Evolutionary conservation across 495 filamentous ascomycete species (phyloP).

Genomic region (Penicillium cataractarum): DNA sequence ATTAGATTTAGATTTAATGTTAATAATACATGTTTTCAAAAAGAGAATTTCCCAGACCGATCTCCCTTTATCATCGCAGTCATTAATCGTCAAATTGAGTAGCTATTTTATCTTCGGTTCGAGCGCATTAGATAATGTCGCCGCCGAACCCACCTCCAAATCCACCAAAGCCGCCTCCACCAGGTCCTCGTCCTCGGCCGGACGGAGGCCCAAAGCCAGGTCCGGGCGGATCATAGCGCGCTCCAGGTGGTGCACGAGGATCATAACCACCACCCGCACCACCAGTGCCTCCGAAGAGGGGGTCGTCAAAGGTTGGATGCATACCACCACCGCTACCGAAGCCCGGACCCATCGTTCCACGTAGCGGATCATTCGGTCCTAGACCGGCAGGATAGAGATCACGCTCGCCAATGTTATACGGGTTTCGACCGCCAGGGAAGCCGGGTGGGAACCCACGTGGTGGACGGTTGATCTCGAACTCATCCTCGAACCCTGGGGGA

Average conservation of each 20-base stretch:
- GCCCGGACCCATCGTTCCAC: conserved; percentile 62
- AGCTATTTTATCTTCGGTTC: not conserved
- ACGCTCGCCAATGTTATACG: conserved; percentile 72
- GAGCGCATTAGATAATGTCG: conserved; percentile 63
- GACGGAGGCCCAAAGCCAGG: conserved; percentile 60
- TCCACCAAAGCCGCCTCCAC: conserved; percentile 51
- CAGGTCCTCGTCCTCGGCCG: conserved; percentile 42
- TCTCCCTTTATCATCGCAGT: not conserved
- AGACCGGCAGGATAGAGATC: conserved; percentile 89
- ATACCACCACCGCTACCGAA: conserved; percentile 71
- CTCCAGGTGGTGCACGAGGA: conserved; percentile 57
- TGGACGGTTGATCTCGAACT: conserved; percentile 79
- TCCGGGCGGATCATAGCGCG: conserved; percentile 80
- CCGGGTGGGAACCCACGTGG: conserved; percentile 53
- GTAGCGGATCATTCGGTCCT: conserved; percentile 80
- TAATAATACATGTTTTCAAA: conserved; percentile 1
- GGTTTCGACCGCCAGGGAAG: conserved; percentile 52
- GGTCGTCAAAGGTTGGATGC: conserved; percentile 96
- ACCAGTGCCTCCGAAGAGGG: conserved; percentile 71
- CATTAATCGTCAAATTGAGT: conserved; percentile 1
- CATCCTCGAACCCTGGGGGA: conserved; percentile 91
- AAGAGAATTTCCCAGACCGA: not conserved
- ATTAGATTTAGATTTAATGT: not conserved
- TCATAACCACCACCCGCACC: conserved; percentile 46
- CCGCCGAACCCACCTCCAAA: conserved; percentile 62